Evolutionary conservation across 2,329 filamentous ascomycete species (phyloP).

Genomic region (Thelonectria olida): DNA sequence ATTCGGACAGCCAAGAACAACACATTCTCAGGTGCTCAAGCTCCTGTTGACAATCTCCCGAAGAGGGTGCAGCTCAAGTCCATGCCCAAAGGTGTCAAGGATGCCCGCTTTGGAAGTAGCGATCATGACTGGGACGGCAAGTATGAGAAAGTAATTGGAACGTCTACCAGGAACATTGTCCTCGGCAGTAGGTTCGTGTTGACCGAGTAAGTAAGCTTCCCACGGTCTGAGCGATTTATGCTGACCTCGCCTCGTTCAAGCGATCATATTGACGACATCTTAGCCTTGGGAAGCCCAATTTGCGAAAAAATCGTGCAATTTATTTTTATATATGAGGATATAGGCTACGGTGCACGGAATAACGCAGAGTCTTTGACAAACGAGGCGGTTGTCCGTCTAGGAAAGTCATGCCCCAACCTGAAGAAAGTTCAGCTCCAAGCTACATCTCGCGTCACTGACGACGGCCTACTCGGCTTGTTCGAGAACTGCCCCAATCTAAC

Average conservation of each 20-base stretch:
- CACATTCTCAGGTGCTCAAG: background rate
- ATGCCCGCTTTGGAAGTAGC: background rate
- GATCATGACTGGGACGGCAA: conserved; percentile 13
- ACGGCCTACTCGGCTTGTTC: background rate
- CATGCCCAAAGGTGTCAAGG: background rate
- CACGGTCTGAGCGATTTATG: background rate
- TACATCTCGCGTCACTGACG: background rate
- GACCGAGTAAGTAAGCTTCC: conserved; percentile 17
- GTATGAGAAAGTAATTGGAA: conserved; percentile 19
- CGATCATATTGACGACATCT: conserved; percentile 25
- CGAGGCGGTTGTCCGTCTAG: conserved; percentile 10
- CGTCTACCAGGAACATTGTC: conserved; percentile 7
- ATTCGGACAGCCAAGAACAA: conserved; percentile 16
- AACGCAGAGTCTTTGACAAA: conserved; percentile 7
- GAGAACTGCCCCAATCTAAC: background rate
- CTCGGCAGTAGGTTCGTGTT: conserved; percentile 18
- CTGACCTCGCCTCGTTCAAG: conserved; percentile 11
- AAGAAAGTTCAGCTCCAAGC: conserved; percentile 16
- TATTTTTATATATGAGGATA: conserved; percentile 14
- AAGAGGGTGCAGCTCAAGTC: conserved; percentile 11
- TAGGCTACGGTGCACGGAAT: conserved; percentile 17
- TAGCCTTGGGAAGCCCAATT: conserved; percentile 6
- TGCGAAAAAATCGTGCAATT: conserved; percentile 18
- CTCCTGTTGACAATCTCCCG: conserved; percentile 6
- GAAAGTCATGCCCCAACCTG: conserved; percentile 18